Conservation (phyloP, 2,329 filamentous ascomycete species). For the Zymoseptoria ardabiliae region DNA sequence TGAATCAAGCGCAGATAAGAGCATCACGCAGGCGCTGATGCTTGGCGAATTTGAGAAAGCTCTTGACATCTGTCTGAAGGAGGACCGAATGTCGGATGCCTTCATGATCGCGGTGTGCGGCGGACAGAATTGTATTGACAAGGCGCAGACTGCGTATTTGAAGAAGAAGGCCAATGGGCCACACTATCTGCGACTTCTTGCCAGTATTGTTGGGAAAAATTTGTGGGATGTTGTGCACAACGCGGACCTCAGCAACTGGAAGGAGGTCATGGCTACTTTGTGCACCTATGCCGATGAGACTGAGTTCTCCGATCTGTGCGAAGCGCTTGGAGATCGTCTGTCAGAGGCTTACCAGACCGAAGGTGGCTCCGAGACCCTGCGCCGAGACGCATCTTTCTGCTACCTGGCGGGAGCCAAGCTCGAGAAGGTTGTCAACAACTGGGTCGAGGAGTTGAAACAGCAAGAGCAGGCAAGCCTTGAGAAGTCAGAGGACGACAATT, state of each 20-base stretch:
- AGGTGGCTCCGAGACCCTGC: constrained; percentile 45
- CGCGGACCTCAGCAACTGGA: constrained; percentile 87
- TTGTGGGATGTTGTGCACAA: constrained; percentile 98
- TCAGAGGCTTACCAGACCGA: constrained; percentile 54
- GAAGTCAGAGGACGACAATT: constrained; percentile 55
- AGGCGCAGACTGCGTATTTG: constrained; percentile 86
- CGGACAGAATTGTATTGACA: constrained; percentile 85
- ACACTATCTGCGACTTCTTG: constrained; percentile 84
- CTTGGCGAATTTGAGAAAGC: constrained; percentile 86
- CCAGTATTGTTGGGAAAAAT: constrained; percentile 91
- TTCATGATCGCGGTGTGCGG: constrained; percentile 98
- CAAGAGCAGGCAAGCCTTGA: constrained; percentile 68
- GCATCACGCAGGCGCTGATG: constrained; percentile 80
- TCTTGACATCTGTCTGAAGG: constrained; percentile 77
- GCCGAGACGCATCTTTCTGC: constrained; percentile 93
- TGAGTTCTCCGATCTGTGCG: constrained; percentile 91
- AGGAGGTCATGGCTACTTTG: constrained; percentile 89
- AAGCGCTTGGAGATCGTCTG: constrained; percentile 86
- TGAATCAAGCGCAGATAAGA: constrained; percentile 77
- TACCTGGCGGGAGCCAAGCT: constrained; percentile 92
- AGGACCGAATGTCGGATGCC: constrained; percentile 87
- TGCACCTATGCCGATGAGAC: constrained; percentile 90
- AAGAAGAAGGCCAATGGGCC: constrained; percentile 73
- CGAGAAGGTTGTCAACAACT: constrained; percentile 93
- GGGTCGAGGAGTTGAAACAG: constrained; percentile 84